Percentiles rank a stretch among this genome's conserved stretches.
Conservation (phyloP, 2,329 filamentous ascomycete genomes). For the Cercospora sp. region DNA sequence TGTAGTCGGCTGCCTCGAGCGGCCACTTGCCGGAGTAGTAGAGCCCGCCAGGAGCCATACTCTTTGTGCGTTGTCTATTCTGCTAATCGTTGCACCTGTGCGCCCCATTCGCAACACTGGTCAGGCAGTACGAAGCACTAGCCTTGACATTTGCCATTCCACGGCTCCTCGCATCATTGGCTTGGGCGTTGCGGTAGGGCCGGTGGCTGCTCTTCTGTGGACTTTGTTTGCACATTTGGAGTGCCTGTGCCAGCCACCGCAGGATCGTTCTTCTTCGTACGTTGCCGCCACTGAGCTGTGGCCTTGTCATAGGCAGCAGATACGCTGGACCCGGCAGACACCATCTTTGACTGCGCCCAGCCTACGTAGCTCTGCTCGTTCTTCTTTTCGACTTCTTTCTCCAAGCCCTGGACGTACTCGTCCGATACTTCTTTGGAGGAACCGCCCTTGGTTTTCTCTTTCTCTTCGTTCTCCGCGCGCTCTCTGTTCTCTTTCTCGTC, state of each 20-base stretch:
- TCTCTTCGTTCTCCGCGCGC: conserved; percentile 31
- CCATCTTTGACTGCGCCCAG: conserved; percentile 47
- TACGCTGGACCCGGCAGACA: conserved; percentile 32
- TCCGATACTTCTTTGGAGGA: conserved; percentile 38
- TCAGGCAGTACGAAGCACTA: not conserved
- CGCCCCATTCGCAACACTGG: not conserved
- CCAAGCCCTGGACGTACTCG: conserved; percentile 39
- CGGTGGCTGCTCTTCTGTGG: conserved; percentile 7
- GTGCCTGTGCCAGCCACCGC: not conserved
- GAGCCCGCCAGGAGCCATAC: not conserved
- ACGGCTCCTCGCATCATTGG: not conserved
- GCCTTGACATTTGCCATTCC: not conserved
- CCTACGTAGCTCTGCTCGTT: conserved; percentile 47
- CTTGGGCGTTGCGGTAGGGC: conserved; percentile 8
- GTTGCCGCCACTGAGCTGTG: conserved; percentile 18
- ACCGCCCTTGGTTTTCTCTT: conserved; percentile 30
- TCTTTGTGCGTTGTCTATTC: not conserved
- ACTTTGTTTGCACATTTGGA: not conserved
- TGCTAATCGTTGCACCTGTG: not conserved
- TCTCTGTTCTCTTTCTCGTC: conserved; percentile 42
- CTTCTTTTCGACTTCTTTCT: conserved; percentile 47
- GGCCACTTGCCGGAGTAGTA: not conserved
- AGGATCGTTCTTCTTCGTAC: conserved; percentile 2
- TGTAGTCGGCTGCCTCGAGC: not conserved
- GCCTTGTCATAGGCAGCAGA: conserved; percentile 28